Evolutionary conservation across 2,329 filamentous ascomycete genomes (phyloP), one percentile per base, ranked within the genome.

Genomic region (Neonectria punicea): DNA sequence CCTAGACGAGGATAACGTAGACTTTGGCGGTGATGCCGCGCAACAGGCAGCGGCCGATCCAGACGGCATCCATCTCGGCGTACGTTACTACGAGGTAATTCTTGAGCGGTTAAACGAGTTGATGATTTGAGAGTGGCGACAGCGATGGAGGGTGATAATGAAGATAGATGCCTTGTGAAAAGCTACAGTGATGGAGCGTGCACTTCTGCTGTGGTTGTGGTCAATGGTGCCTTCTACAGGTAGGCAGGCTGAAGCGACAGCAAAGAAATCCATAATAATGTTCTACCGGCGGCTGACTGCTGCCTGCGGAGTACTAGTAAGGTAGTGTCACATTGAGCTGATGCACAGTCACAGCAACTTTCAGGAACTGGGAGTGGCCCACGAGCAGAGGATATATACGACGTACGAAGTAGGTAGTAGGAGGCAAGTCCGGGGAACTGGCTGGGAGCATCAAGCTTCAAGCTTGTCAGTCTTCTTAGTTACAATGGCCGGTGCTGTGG

Each of bases 41-140:
- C 58, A 60, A 41, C 58, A 60, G 50, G 58, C 25, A 16, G 39
- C 50, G 39, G 58, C 58, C 18, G 58, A 60, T 46, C 58, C 28
- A 22, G 49, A 60, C 18, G 58, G 58, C 16, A 43, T 60, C 44
- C 58, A 46, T 28, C 50, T 60, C 2, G 58, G 58, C 1, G 41
- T 60, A 5, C 50, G 44, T 10, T 60, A 47, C 32, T 54, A 61
- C 43, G 58, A 61, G 20, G 13, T 49, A 8, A 36, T 61, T 43
- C 22, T 61, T 30, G 58, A 53, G 30, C 50, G 43, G n/a, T 18
- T 61, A 18, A 61, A 54, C 11, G 58, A 61, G 22, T 54, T 61
- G 10, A 16, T 54, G 34, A 32, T 54, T 44, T 61, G 32, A 61
- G 20, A 30, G 22, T 28, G n/a, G 30, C 11, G 18, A 34, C n/a